Base-by-base conservation (phyloP, 352 stramenopile species). In the Aphanomyces astaci region DNA sequence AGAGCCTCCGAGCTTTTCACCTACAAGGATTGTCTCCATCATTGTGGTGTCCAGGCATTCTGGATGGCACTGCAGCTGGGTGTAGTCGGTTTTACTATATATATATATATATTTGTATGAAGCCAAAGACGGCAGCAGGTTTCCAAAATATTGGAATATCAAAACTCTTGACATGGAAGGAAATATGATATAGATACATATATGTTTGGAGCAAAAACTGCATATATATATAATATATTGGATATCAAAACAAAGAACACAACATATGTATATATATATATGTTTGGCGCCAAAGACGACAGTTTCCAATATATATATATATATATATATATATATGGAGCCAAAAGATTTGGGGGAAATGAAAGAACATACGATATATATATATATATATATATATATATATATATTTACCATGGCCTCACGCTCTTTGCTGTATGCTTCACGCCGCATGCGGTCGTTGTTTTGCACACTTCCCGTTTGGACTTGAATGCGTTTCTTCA, bases 351-450 rank as follows among this genome's bases (percentile, higher is more conserved):
- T n/a, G n/a, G n/a, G n/a, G n/a, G n/a, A n/a, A n/a, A n/a, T n/a
- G n/a, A n/a, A 49, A n/a, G 15, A 46, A 49, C 80, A 76, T n/a
- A n/a, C n/a, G n/a, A n/a, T n/a, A 7, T 7, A 43, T 15, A 15
- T 15, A 43, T 43, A 15, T 7, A 43, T 43, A 43, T 15, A 43
- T 15, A 43, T 15, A 43, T 15, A 15, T 7, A 15, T 43, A 43
- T 15, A 43, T 43, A 15, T 7, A 43, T 7, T n/a, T 60, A 94
- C 82, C 80, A 94, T 92, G 17, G 83, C 83, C 66, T 91, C 83
- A 4, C 85, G 85, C 68, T 94, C 85, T 63, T 90, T 90, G 60
- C 88, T 88, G 71, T 90, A 94, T 17, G 80, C 80, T 46, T 94
- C 85, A n/a, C 85, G 78, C 13, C 85, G 80, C 75, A 54, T 49